Evolutionary conservation across 1,284 basidiomycete genomes (phyloP), one percentile per base, ranked within the genome.

Genomic region (Moesziomyces sp.): DNA sequence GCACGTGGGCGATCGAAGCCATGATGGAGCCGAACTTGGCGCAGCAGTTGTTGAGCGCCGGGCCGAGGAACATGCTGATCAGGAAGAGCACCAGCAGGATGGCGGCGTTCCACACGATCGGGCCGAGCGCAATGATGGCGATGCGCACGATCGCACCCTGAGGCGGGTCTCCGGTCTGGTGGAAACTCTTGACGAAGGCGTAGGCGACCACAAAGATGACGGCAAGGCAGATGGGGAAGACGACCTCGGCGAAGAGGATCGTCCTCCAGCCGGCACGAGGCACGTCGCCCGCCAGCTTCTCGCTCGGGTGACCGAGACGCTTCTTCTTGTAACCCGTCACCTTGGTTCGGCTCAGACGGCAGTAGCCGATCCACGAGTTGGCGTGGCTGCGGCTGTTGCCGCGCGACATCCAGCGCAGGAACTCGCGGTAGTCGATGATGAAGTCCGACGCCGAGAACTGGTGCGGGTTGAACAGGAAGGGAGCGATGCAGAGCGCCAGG

Each of bases 21-120:
- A 84, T 83, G 60, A 82, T 75, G 60, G 80, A 82, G 45, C 81
- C 82, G 28, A 84, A 84, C 69, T 83, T 82, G 58, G 71, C 79
- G 57, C 84, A 85, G 82, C 84, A 85, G 23, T 90, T 89, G 85
- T 94, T 92, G 75, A 97, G 87, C 87, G 94, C 90, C 0, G 95
- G 95, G 5, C 96, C 95, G 24, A 97, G 88, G 89, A 96, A 92
- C 67, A 98, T 86, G 60, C 94, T 95, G 74, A 94, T 86, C 75
- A 99, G 84, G 90, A 99, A 98, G 61, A 95, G 86, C 13, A 90
- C 86, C 72, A 98, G 86, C 52, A 99, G 88, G 24, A 98, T 86
- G 0, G 91, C 92, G 21, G 93, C 93, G 84, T 99, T 99, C 90
- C 91, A 97, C 5, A 96, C 93, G 78, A 99, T 91, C 1, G 96